Conservation (phyloP, 2,329 filamentous ascomycete species). For the Basipetospora chlamydospora region DNA sequence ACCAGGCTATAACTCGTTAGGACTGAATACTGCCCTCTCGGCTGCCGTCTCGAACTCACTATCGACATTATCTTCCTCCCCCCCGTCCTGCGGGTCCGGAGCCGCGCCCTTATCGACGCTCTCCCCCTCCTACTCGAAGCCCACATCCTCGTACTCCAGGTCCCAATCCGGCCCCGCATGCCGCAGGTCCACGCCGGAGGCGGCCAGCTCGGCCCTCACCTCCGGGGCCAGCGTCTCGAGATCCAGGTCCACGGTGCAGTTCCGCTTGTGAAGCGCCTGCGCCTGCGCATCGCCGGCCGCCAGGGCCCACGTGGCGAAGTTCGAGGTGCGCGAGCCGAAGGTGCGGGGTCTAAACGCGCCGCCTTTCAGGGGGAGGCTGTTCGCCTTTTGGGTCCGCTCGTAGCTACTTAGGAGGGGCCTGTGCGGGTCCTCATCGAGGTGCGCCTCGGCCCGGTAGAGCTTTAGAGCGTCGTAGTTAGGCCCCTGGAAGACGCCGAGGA, state of each 20-base stretch:
- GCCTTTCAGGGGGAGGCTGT: conserved; percentile 14
- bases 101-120: conserved; percentile 16
- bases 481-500: conserved; percentile 42
- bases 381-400: conserved; percentile 29
- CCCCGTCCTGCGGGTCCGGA: too few species aligned
- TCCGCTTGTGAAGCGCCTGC: conserved; percentile 12
- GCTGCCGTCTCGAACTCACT: too few species aligned
- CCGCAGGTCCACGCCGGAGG: conserved; percentile 15
- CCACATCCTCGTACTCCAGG: conserved; percentile 17
- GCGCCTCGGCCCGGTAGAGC: conserved; percentile 33
- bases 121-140: conserved; percentile 16
- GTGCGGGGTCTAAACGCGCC: too few species aligned
- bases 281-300: not conserved
- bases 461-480: conserved; percentile 30
- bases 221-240: conserved; percentile 9
- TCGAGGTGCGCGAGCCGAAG: not conserved
- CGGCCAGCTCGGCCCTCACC: conserved; percentile 9
- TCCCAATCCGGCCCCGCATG: conserved; percentile 7
- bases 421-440: conserved; percentile 26
- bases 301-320: too few species aligned
- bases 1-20: too few species aligned
- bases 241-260: conserved; percentile 16
- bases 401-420: conserved; percentile 29
- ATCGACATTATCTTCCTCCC: too few species aligned
- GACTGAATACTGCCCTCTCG: too few species aligned